Conservation (phyloP, 2,329 filamentous ascomycete genomes). For the Aspergillus sp. region DNA sequence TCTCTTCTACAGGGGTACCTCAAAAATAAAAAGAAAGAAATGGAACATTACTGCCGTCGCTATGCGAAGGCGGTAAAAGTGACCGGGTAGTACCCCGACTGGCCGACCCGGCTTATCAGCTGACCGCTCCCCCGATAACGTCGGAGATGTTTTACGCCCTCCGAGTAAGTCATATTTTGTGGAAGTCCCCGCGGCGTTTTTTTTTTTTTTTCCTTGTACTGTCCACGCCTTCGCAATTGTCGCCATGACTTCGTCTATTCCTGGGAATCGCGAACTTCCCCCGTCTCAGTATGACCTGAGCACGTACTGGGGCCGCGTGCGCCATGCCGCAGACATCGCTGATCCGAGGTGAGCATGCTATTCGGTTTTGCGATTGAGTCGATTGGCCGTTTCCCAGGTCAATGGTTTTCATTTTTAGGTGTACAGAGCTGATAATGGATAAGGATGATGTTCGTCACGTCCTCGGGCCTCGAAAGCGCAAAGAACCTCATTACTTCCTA, state of each 20-base stretch:
- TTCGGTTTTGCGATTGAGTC: too few relatives aligned
- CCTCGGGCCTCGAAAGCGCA: conserved; percentile 71
- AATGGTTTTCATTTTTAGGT: background rate
- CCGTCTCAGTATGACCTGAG: conserved; percentile 84
- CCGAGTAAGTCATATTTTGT: conserved; percentile 12
- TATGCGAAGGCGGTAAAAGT: conserved; percentile 7
- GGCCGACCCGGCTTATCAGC: conserved; percentile 22
- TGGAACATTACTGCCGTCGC: background rate
- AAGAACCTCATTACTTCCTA: conserved; percentile 76
- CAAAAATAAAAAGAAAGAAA: background rate
- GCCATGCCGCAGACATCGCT: conserved; percentile 79
- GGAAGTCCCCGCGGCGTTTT: background rate
- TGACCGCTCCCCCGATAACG: conserved; percentile 31
- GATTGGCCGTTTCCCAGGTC: background rate
- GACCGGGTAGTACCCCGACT: conserved; percentile 12
- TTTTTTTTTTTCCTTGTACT: conserved; percentile 1
- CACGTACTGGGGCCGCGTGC: conserved; percentile 92
- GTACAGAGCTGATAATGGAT: background rate
- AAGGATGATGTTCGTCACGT: conserved; percentile 80
- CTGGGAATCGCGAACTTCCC: conserved; percentile 71
- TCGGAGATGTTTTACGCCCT: conserved; percentile 13
- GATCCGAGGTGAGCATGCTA: conserved; percentile 76
- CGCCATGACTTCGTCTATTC: conserved; percentile 55
- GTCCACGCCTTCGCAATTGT: conserved; percentile 3
- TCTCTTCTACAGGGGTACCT: background rate